Base-by-base conservation (phyloP, 2,329 filamentous ascomycete genomes). In the Trichoderma gracile region DNA sequence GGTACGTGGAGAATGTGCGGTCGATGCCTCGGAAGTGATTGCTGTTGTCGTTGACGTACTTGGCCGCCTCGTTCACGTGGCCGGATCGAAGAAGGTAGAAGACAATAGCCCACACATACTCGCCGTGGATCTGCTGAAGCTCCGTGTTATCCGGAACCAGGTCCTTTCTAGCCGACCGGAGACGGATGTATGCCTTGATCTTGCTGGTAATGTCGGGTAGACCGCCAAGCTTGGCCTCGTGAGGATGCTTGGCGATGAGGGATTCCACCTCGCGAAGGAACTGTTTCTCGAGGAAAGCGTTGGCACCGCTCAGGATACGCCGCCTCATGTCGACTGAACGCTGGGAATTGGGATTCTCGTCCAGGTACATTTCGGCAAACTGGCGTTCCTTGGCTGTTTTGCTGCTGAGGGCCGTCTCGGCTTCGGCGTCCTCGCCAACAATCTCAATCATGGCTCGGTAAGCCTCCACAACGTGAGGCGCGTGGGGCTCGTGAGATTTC, bases 31-130 rank as follows among this genome's bases (percentile, higher is more conserved):
- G 86, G 82, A 99, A 97, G 66, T 91, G 89, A 69, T 84, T 86
- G 69, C 87, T 86, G 73, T 94, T 90, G 68, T 87, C 85, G 71
- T 89, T 89, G 65, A 98, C 92, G 75, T 97, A 99, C 68, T 90
- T 85, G 33, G 91, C 88, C 17, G 94, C 94, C 76, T 98, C 94
- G 17, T 84, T 84, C 59, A 95, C 83, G 69, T 96, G 89, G 56
- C 95, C 95, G 67, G 90, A 90, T 52, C 95, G 88, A 25, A 99
- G 80, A 46, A 98, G 84, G 77, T 92, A 98, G 79, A 96, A 99
- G 50, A 99, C 88, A 56, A 97, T 84, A 49, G 93, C 93, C 95
- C 95, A 99, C 68, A 93, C 90, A 72, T 90, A 95, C 74, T 97
- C 93, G 58, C 90, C 87, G 47, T 88, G 87, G 54, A 93, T 84